Evolutionary conservation across 352 stramenopile genomes (phyloP).

Genomic region (Pythium phragmiticola): DNA sequence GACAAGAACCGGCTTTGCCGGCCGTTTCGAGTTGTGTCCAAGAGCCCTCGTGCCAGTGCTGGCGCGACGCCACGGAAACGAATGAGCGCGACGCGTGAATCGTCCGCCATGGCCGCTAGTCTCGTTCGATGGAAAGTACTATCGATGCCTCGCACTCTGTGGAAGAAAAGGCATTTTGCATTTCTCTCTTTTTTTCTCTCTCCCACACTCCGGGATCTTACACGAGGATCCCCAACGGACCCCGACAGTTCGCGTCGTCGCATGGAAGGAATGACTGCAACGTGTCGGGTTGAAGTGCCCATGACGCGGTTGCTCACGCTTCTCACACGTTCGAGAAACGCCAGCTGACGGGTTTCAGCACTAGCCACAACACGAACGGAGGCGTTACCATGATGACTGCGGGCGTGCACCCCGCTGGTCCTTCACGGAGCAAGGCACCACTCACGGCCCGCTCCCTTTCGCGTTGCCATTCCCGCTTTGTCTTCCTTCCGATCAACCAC

Average conservation of each 20-base stretch:
- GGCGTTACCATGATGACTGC: background rate
- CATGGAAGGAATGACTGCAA: slow-evolving; percentile 3
- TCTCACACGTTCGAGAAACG: background rate
- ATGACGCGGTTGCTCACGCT: background rate
- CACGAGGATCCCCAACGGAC: background rate
- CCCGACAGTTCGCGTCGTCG: background rate
- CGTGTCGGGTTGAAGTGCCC: background rate
- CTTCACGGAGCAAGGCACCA: too few relatives aligned
- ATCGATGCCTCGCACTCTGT: background rate
- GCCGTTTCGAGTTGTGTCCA: background rate
- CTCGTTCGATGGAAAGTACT: background rate
- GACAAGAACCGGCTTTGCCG: background rate
- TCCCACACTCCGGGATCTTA: background rate
- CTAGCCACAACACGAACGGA: too few relatives aligned
- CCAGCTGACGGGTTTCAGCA: too few relatives aligned
- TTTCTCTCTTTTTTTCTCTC: background rate
- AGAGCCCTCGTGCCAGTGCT: slow-evolving; percentile 12
- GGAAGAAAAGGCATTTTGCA: background rate
- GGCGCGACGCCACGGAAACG: slow-evolving; percentile 12
- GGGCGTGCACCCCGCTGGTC: background rate
- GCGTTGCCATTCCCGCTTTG: background rate
- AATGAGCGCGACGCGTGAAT: background rate
- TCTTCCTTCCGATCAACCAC: background rate
- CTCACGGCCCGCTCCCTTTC: background rate
- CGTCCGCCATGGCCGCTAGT: background rate